Conservation (phyloP, 176 grass and related monocot species). For the Juncus effusus region DNA sequence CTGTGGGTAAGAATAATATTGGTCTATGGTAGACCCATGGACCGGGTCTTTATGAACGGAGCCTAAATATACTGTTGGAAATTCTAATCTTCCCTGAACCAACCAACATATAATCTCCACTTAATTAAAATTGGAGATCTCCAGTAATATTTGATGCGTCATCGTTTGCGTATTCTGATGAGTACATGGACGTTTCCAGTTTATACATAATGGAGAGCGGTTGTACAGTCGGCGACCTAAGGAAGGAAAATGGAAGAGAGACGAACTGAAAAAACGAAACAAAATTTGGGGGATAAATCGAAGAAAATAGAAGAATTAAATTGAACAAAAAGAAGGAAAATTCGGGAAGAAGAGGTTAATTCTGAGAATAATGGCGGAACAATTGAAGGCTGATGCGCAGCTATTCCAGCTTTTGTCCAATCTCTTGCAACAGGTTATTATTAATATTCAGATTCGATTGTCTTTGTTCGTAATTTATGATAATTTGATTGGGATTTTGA, state of each 20-base stretch:
- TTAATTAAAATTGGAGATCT: too few species aligned
- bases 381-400: conserved; percentile 57
- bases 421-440: conserved; percentile 71
- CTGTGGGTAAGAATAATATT: too few species aligned
- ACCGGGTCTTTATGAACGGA: too few species aligned
- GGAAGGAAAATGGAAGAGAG: background rate
- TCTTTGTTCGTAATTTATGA: conserved; percentile 3
- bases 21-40: too few species aligned
- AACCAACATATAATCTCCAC: too few species aligned
- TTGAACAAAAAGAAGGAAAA: background rate
- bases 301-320: background rate
- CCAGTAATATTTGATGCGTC: too few species aligned
- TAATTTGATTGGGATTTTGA: background rate
- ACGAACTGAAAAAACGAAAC: background rate
- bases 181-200: background rate
- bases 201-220: background rate
- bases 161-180: too few species aligned
- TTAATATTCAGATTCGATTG: background rate
- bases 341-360: conserved; percentile 8
- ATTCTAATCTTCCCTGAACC: too few species aligned
- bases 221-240: background rate
- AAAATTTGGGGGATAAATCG: background rate
- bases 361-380: conserved; percentile 54
- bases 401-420: conserved; percentile 79
- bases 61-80: too few species aligned